Percentiles rank a stretch among this genome's conserved stretches.
These are phyloP conservation scores for Amylocarpus encephaloides DNA, from an alignment of 2,329 filamentous ascomycete genomes.

Conservation along the genomic window DNA sequence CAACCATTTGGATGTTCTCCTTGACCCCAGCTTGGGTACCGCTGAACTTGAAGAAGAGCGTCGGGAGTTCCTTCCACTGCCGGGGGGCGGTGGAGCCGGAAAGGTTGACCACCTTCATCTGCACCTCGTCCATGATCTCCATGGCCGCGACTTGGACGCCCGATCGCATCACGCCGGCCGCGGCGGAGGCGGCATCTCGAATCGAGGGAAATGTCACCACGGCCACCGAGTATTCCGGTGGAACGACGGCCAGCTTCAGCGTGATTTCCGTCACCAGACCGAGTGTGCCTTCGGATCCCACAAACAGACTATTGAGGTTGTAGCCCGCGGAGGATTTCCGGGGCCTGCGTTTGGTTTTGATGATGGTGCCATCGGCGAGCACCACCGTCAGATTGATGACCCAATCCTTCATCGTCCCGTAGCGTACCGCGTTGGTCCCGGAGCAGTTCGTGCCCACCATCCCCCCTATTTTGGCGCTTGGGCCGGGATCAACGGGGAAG, in stretches of 20 bases:
- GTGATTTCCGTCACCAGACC: constrained; percentile 80
- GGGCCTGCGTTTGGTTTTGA: constrained; percentile 73
- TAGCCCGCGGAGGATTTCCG: constrained; percentile 78
- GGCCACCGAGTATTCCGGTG: constrained; percentile 69
- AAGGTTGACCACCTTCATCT: constrained; percentile 77
- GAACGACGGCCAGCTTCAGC: constrained; percentile 70
- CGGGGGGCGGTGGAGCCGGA: constrained; percentile 61
- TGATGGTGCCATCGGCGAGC: constrained; percentile 68
- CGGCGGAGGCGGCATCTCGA: constrained; percentile 67
- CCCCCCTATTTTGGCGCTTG: constrained; percentile 68
- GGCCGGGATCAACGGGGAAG: constrained; percentile 77
- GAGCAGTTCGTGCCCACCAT: constrained; percentile 78
- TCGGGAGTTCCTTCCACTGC: constrained; percentile 69
- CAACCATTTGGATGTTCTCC: constrained; percentile 68
- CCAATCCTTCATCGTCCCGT: constrained; percentile 86
- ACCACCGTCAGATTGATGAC: constrained; percentile 78
- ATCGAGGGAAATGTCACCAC: constrained; percentile 76
- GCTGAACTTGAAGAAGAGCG: constrained; percentile 80
- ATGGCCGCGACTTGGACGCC: constrained; percentile 31
- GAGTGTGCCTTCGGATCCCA: constrained; percentile 75
- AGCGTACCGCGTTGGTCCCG: constrained; percentile 73
- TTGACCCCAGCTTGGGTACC: constrained; percentile 72
- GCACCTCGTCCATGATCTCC: constrained; percentile 85
- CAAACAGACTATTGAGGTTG: constrained; percentile 73
- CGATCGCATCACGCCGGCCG: constrained; percentile 68